Evolutionary conservation across 75 land plant species (phyloP).

Genomic region (Selaginella moellendorffii): DNA sequence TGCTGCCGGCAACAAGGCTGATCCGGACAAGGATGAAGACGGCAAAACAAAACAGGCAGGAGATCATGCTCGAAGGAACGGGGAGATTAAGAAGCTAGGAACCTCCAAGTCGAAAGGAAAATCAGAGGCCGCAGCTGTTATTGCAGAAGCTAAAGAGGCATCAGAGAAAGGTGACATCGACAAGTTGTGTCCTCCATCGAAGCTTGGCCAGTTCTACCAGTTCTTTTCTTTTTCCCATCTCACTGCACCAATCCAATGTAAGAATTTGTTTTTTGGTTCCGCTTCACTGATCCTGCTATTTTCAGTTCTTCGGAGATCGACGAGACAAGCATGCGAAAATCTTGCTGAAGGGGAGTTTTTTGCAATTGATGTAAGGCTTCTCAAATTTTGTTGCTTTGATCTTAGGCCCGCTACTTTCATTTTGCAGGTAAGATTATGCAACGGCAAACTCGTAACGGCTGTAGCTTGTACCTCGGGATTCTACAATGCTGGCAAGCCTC

Average conservation of each 20-base stretch:
- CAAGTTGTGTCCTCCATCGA: slow-evolving; percentile 53
- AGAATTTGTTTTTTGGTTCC: neutral
- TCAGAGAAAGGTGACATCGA: slow-evolving; percentile 46
- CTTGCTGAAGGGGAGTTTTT: slow-evolving; percentile 37
- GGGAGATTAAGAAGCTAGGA: neutral
- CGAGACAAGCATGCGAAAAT: slow-evolving; percentile 25
- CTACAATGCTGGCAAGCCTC: slow-evolving; percentile 48
- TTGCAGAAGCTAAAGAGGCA: slow-evolving; percentile 40
- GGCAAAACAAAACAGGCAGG: neutral
- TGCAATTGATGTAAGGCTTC: slow-evolving; percentile 49
- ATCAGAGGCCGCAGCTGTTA: slow-evolving; percentile 18
- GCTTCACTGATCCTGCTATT: neutral
- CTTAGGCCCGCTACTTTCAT: neutral
- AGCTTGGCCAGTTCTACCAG: slow-evolving; percentile 63
- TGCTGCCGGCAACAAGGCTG: neutral
- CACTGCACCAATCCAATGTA: slow-evolving; percentile 78
- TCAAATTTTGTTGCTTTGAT: too few species aligned
- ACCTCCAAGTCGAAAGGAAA: slow-evolving; percentile 5
- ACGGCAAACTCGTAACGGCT: slow-evolving; percentile 57
- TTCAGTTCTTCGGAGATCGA: slow-evolving; percentile 48
- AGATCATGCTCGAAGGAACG: neutral
- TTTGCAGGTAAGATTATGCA: slow-evolving; percentile 71
- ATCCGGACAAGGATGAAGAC: neutral
- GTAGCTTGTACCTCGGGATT: slow-evolving; percentile 59
- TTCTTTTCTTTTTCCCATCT: slow-evolving; percentile 84